A percentile compares a stretch with the other conserved stretches of the same genome.
Conservation (phyloP, 495 filamentous ascomycete species). For the Aeminium ludgeri region DNA sequence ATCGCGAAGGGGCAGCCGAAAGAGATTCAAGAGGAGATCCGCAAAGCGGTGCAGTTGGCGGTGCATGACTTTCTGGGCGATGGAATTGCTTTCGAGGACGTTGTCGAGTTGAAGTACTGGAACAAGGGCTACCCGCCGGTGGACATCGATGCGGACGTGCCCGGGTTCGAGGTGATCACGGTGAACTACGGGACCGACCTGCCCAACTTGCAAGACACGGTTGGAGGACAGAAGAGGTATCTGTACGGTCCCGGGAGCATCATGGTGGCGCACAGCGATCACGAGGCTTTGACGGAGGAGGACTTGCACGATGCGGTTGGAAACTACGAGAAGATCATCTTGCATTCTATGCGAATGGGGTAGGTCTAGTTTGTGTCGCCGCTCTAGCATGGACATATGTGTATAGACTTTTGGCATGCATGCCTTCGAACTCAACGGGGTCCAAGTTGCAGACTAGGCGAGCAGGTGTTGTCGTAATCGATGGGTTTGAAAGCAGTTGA, state of each 20-base stretch:
- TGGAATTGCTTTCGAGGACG: slow-evolving; percentile 39
- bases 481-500: no score
- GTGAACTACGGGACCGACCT: slow-evolving; percentile 93
- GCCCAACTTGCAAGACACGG: slow-evolving; percentile 44
- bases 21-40: slow-evolving; percentile 37
- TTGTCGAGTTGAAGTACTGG: slow-evolving; percentile 42
- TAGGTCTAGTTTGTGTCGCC: no score
- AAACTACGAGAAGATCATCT: slow-evolving; percentile 28
- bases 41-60: slow-evolving; percentile 33
- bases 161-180: slow-evolving; percentile 60
- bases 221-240: slow-evolving; percentile 55
- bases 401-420: no score
- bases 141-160: slow-evolving; percentile 61
- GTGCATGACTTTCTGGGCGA: slow-evolving; percentile 31
- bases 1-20: slow-evolving; percentile 54
- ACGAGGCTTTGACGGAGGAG: slow-evolving; percentile 57
- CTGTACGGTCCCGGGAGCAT: slow-evolving; percentile 83
- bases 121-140: slow-evolving; percentile 53
- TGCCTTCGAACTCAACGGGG: no score
- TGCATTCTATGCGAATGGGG: no score
- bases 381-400: no score
- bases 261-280: slow-evolving; percentile 69
- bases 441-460: no score
- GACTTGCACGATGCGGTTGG: slow-evolving; percentile 36
- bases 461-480: no score